These are phyloP conservation scores for Aspergillus sp. DNA, from an alignment of 2,329 filamentous ascomycete genomes.

Conservation along the genomic window DNA sequence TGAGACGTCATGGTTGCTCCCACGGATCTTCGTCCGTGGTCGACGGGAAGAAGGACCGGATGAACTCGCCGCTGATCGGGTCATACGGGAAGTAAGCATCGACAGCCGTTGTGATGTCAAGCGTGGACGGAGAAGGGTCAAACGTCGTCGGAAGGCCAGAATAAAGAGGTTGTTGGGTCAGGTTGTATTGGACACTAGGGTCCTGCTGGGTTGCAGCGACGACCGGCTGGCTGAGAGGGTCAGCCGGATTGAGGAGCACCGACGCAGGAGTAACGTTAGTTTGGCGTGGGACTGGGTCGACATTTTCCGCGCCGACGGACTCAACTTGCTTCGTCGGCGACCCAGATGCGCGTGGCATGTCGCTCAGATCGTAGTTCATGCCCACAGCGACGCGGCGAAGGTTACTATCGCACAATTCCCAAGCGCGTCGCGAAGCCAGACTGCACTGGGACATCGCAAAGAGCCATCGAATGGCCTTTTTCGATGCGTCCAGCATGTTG, in stretches of 20 bases:
- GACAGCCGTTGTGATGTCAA: conserved; percentile 11
- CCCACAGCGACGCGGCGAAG: conserved; percentile 34
- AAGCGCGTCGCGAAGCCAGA: conserved; percentile 41
- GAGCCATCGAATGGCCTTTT: conserved; percentile 46
- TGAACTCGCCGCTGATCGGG: conserved; percentile 39
- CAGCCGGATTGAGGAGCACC: neutral
- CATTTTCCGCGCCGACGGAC: neutral
- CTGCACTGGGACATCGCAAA: conserved; percentile 40
- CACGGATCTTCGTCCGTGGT: conserved; percentile 26
- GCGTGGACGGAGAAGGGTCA: conserved; percentile 6
- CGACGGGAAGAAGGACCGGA: conserved; percentile 38
- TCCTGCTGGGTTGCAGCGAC: neutral
- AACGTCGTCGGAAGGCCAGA: neutral
- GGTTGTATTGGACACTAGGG: neutral
- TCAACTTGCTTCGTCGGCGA: neutral
- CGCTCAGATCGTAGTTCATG: conserved; percentile 35
- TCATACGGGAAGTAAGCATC: conserved; percentile 40
- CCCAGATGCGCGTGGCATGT: conserved; percentile 27
- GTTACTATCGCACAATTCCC: conserved; percentile 40
- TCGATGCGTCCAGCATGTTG: conserved; percentile 34
- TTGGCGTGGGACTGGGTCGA: neutral
- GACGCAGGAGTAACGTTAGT: neutral
- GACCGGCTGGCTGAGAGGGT: neutral
- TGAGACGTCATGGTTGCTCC: conserved; percentile 11
- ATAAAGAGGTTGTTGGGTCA: neutral